These are phyloP conservation scores for Otatea glauca DNA, from an alignment of 176 grass and related monocot species.

Conservation along the genomic window DNA sequence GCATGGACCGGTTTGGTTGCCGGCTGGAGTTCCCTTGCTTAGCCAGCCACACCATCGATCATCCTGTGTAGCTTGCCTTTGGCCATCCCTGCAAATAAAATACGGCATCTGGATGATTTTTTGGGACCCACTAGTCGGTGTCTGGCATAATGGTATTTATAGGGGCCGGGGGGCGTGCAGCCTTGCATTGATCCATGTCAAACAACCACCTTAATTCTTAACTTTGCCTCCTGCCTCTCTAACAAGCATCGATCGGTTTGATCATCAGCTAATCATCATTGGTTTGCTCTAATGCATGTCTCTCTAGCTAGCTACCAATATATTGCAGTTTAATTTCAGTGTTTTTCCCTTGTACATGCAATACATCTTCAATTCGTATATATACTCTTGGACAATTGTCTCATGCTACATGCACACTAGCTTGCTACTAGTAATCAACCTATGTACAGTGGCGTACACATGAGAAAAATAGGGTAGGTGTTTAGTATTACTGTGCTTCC, in stretches of 20 bases:
- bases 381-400: background rate
- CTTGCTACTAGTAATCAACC: too few relatives aligned
- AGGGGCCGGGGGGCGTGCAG: too few relatives aligned
- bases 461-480: too few relatives aligned
- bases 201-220: background rate
- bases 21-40: background rate
- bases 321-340: background rate
- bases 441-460: too few relatives aligned
- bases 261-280: background rate
- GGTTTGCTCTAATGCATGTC: background rate
- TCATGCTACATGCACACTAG: too few relatives aligned
- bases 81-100: background rate
- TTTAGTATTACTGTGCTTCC: too few relatives aligned
- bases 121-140: too few relatives aligned
- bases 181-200: too few relatives aligned
- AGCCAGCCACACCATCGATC: slow-evolving; percentile 14
- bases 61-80: background rate
- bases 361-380: background rate
- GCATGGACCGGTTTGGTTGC: background rate
- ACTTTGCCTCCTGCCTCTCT: background rate
- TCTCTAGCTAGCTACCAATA: background rate
- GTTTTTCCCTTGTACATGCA: background rate
- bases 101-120: background rate
- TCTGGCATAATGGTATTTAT: too few relatives aligned
- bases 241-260: background rate